Evolutionary conservation across 306 rosid genomes (phyloP).

Genomic region (Spatholobus suberectus): DNA sequence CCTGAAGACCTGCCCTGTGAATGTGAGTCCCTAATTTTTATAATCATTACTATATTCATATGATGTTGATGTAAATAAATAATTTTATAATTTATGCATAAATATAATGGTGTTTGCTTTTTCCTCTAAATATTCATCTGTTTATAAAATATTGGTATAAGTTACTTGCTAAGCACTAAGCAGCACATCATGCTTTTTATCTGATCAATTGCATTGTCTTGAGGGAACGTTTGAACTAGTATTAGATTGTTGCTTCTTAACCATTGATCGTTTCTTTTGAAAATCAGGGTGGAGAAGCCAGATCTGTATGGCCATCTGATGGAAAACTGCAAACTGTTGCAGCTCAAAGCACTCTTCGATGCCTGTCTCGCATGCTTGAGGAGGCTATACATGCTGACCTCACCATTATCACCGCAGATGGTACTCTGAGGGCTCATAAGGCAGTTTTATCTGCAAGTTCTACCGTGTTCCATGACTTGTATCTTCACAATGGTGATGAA

Average conservation of each 20-base stretch:
- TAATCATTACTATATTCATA: slow-evolving; percentile 15
- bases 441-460: slow-evolving; percentile 79
- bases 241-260: slow-evolving; percentile 14
- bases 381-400: slow-evolving; percentile 74
- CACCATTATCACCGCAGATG: slow-evolving; percentile 62
- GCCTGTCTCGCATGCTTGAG: slow-evolving; percentile 78
- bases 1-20: slow-evolving; percentile 60
- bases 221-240: background rate
- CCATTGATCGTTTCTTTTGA: background rate
- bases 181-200: background rate
- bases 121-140: background rate
- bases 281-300: slow-evolving; percentile 62
- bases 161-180: background rate
- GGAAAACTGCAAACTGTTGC: slow-evolving; percentile 64
- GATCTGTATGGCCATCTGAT: slow-evolving; percentile 69
- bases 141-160: background rate
- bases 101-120: background rate
- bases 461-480: slow-evolving; percentile 63
- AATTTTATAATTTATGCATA: background rate
- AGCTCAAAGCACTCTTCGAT: slow-evolving; percentile 59
- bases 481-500: slow-evolving; percentile 53
- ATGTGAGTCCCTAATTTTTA: slow-evolving; percentile 57
- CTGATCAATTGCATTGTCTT: background rate
- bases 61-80: background rate
- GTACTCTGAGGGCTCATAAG: slow-evolving; percentile 70